Evolutionary conservation across 495 filamentous ascomycete species (phyloP), one percentile per base, ranked within the genome.

Genomic region (Achaetomiella virescens): DNA sequence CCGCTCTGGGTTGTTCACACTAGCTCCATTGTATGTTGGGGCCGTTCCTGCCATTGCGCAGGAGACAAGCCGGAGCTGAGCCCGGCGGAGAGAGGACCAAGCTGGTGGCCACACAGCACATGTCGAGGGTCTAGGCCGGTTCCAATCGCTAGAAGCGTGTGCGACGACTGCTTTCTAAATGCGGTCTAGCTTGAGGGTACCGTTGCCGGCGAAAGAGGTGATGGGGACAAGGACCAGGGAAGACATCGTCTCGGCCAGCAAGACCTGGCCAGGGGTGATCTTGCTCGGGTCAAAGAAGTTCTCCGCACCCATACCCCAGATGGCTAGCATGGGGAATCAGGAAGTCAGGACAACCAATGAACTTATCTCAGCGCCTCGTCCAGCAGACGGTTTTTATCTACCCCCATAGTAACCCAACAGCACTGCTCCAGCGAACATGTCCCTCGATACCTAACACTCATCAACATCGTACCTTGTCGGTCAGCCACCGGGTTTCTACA

Each of bases 111-210:
- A 58, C 78, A 81, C 5, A 81, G 63, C 10, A 72, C 52, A 6
- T 65, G 80, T 12, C 81, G 67, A 8, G 81, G 81, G 60, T 84
- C 80, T 0, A 86, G 70, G 11, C 76, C 81, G n/a, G 80, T 72
- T 3, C 81, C 79, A 62, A 75, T 72, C 1, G 73, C 65, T 6
- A 78, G 65, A 59, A 71, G 69, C 15, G 58, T 66, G 45, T 1
- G 35, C 17, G 8, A 22, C 22, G 2, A 17, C 18, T 1, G n/a
- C n/a, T n/a, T n/a, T n/a, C n/a, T n/a, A n/a, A n/a, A n/a, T n/a
- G n/a, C n/a, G n/a, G n/a, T n/a, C n/a, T n/a, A n/a, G n/a, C n/a
- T n/a, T n/a, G n/a, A n/a, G n/a, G n/a, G n/a, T n/a, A n/a, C n/a
- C n/a, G n/a, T 31, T 31, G 27, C 27, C 27, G 22, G 25, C 17